A percentile compares a stretch with the other conserved stretches of the same genome.
Conservation (phyloP, 2,329 filamentous ascomycete genomes). For the Colletotrichum higginsianum region DNA sequence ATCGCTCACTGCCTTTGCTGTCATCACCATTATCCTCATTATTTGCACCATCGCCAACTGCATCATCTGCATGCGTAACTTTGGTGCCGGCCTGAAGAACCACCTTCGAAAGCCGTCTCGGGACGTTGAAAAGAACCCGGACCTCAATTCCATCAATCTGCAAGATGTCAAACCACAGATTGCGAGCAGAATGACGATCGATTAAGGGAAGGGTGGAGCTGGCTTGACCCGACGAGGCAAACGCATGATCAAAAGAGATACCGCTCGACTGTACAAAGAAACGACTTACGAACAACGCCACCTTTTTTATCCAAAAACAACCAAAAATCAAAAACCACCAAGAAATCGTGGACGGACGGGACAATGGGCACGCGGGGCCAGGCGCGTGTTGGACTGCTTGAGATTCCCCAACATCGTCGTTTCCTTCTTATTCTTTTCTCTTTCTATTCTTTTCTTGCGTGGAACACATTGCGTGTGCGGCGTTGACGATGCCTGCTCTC, state of each 20-base stretch:
- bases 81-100: constrained; percentile 88
- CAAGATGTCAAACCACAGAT: constrained; percentile 70
- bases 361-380: constrained; percentile 37
- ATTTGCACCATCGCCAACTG: constrained; percentile 91
- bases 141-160: constrained; percentile 69
- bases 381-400: constrained; percentile 42
- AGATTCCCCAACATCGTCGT: constrained; percentile 43
- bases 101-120: constrained; percentile 76
- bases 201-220: constrained; percentile 56
- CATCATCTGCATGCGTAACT: constrained; percentile 90
- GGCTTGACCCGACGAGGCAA: constrained; percentile 40
- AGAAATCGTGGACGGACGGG: constrained; percentile 34
- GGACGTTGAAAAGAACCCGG: constrained; percentile 68
- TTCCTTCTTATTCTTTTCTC: constrained; percentile 39
- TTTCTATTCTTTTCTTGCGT: constrained; percentile 38
- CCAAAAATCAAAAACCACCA: not conserved
- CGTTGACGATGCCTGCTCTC: constrained; percentile 34
- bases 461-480: constrained; percentile 26
- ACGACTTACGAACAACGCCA: constrained; percentile 44
- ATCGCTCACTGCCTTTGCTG: constrained; percentile 92
- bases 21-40: constrained; percentile 91
- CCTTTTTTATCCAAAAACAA: constrained; percentile 34
- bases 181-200: constrained; percentile 74
- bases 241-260: constrained; percentile 36
- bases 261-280: constrained; percentile 43